Base-by-base conservation (phyloP, 495 filamentous ascomycete genomes). In the Cercophora scortea region DNA sequence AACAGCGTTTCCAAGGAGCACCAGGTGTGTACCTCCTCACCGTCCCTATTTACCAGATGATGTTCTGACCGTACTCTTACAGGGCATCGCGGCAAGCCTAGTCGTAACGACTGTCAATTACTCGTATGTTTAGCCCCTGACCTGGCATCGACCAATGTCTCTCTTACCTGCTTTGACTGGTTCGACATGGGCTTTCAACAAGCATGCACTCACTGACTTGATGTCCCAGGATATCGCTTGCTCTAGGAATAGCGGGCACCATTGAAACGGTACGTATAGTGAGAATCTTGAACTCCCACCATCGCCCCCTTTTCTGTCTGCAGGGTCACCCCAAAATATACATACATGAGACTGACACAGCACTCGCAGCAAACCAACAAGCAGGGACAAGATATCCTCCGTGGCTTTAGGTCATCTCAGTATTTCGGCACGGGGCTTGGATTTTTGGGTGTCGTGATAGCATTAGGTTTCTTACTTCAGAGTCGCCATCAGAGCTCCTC, bases 381-480 rank as follows among this genome's bases (percentile, higher is more conserved):
- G 42, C 51, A 52, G 3, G 60, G 60, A 15, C 32, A 59, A 19
- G 52, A 64, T 56, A 49, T 63, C 4, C 54, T 87, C 17, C 54
- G 47, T 10, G 82, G 83, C 1, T 87, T 78, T 50, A 70, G 79
- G 15, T 77, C 72, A 4, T 80, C 80, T 3, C 70, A 73, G 46
- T 87, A 82, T 56, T 61, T 83, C 50, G 83, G 76, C 1, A 71
- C 80, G 49, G 84, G 83, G 3, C 55, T 81, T 4, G 63, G 68
- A 6, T 68, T 65, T 5, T 46, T 80, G 33, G 76, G 81, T 6
- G 60, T 79, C 16, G 49, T 68, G n/a, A 32, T 64, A n/a, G 61
- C 58, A 10, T 25, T 58, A 18, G 45, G 51, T 38, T 64, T 60
- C 42, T 32, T 56, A 11, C 32, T 58, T 7, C 47, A 45, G 18